phyloP scores from a whole-genome alignment of 2,329 filamentous ascomycete species.

The Blastomyces parvus region DNA sequence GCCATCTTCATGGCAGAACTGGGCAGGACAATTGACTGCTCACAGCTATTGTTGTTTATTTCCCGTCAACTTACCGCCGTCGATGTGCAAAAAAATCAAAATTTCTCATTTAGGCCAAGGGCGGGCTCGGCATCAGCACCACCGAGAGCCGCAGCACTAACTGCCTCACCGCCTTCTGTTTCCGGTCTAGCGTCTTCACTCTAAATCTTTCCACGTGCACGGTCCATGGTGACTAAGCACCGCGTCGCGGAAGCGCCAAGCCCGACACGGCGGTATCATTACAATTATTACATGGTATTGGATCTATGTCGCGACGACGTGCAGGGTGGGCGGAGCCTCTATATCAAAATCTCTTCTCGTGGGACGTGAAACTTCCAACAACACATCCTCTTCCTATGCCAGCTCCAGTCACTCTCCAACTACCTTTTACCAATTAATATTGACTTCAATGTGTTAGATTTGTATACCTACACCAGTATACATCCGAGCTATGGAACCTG shows the following conservation, averaged over 20 bases:
- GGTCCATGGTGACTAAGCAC: constrained; percentile 1
- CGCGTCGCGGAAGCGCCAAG: constrained; percentile 9
- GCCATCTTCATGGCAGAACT: constrained; percentile 29
- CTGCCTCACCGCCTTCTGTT: constrained; percentile 6
- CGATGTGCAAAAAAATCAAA: constrained; percentile 8
- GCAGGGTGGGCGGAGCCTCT: not conserved
- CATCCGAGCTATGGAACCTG: constrained; percentile 5
- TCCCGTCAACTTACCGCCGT: not conserved
- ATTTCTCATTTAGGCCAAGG: constrained; percentile 12
- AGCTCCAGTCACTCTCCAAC: not conserved
- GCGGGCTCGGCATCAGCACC: constrained; percentile 8
- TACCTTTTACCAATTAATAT: not conserved
- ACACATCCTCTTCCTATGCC: not conserved
- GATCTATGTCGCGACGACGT: constrained; percentile 4
- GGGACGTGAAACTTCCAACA: not conserved
- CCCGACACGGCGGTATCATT: not conserved
- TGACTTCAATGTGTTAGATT: not conserved
- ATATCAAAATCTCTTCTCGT: not conserved
- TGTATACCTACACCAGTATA: not conserved
- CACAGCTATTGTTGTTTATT: not conserved
- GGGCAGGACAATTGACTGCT: constrained; percentile 1
- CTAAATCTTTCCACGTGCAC: not conserved
- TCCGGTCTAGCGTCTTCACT: not conserved
- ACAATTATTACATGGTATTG: not conserved
- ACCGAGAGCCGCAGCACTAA: constrained; percentile 6